Base-by-base conservation (phyloP, 1,139 yeast species). In the Lodderomyces jiufengensis region DNA sequence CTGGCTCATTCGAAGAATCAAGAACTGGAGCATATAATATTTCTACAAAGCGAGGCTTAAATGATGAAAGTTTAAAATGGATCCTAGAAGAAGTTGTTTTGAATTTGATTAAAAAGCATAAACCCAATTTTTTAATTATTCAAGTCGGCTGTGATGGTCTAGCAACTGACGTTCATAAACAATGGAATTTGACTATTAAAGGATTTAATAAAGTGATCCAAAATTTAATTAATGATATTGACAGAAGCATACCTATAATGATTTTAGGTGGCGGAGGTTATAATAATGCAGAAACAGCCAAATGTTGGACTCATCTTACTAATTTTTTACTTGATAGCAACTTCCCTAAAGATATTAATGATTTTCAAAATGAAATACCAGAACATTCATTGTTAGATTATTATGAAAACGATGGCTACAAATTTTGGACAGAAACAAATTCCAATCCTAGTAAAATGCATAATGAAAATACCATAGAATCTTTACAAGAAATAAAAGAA, bases 261-360 rank as follows among this genome's bases (percentile, higher is more conserved):
- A 44, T 84, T 6, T 61, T 84, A 1, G 92, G 94, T 1, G 94
- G 95, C 1, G 94, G 94, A 1, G 94, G 95, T 0, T 84, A 84
- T 50, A 77, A 81, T 44, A 76, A 72, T 41, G 54, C 68, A 1
- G 82, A 82, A 42, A 70, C 78, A 16, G 80, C 90, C 0, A 70
- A 84, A 39, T 76, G 80, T 44, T 80, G 85, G 78, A 63, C 85
- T 0, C 73, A 68, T 49, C 46, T 80, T 9, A 79, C 87, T 0
- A 39, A 33, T 3, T 28, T 18, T 8, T 24, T 38, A 6, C 29
- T 37, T 11, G 24, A 29, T 3, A 16, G 28, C 14, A 29, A 26
- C 11, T 9, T 28, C 9, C 30, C 29, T 16, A 27, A 34, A 26
- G 41, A 35, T 16, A 11, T 26, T 59, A 16, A 14, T 7, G 33